Percentiles rank a stretch among this genome's conserved stretches.
phyloP scores from a whole-genome alignment of 345 rosid genomes.

The Arabidopsis suecica region DNA sequence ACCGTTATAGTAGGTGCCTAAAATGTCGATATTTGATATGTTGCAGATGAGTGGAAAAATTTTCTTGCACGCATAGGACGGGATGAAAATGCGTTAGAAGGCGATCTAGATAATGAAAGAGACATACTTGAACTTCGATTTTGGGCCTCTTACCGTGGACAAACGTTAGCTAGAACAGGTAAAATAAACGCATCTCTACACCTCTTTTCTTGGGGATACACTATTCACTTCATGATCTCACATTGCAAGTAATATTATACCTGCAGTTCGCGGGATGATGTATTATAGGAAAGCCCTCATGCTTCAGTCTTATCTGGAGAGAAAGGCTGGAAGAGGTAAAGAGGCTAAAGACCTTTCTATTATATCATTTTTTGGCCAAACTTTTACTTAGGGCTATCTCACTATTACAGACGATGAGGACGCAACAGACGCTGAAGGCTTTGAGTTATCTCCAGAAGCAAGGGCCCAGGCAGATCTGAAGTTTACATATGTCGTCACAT shows the following conservation, averaged over 20 bases:
- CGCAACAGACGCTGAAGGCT: conserved; percentile 71
- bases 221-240: conserved; percentile 20
- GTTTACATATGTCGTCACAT: conserved; percentile 92
- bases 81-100: conserved; percentile 83
- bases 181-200: conserved; percentile 24
- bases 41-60: conserved; percentile 95
- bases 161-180: conserved; percentile 98
- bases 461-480: conserved; percentile 90
- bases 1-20: conserved; percentile 22
- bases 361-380: conserved; percentile 10
- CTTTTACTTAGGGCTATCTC: conserved; percentile 32
- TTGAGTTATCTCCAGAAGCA: conserved; percentile 89
- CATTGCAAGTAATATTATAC: conserved; percentile 13
- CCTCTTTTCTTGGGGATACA: conserved; percentile 19
- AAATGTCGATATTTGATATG: conserved; percentile 35
- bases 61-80: conserved; percentile 98
- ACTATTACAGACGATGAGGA: conserved; percentile 68
- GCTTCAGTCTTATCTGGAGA: conserved; percentile 91
- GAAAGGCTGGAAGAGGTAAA: conserved; percentile 71
- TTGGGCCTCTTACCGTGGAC: conserved; percentile 99
- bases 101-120: conserved; percentile 70
- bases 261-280: conserved; percentile 99
- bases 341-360: conserved; percentile 29
- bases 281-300: conserved; percentile 96
- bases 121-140: conserved; percentile 95